A percentile compares a stretch with the other conserved stretches of the same genome.
Conservation (phyloP, 2,329 filamentous ascomycete genomes). For the Xylaria sp. region DNA sequence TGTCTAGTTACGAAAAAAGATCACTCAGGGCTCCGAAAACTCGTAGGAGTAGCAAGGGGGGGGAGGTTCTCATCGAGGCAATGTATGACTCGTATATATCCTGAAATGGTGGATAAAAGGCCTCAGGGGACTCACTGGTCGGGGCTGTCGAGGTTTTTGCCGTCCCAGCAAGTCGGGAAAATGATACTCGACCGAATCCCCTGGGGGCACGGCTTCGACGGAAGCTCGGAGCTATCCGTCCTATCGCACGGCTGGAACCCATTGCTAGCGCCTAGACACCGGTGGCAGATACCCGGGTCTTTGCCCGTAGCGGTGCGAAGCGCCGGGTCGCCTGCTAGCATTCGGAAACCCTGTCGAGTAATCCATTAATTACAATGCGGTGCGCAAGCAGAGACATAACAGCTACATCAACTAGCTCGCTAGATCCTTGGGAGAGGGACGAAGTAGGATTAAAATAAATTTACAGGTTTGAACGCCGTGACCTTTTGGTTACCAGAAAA, state of each 20-base stretch:
- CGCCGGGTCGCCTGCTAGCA: slow-evolving; percentile 48
- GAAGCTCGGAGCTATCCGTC: slow-evolving; percentile 33
- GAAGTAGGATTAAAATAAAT: background rate
- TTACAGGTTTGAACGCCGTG: slow-evolving; percentile 49
- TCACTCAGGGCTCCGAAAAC: background rate
- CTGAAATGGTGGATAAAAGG: background rate
- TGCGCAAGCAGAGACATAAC: background rate
- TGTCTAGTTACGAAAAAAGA: slow-evolving; percentile 1
- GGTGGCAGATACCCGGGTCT: slow-evolving; percentile 36
- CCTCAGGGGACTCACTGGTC: slow-evolving; percentile 16
- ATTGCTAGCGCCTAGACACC: slow-evolving; percentile 27
- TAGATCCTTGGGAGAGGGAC: background rate
- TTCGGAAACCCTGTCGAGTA: slow-evolving; percentile 46
- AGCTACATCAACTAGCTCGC: background rate
- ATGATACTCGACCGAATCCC: slow-evolving; percentile 32
- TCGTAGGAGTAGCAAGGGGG: background rate
- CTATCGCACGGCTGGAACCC: background rate
- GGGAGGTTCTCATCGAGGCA: background rate
- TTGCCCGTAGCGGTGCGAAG: slow-evolving; percentile 43
- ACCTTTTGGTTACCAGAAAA: slow-evolving; percentile 43
- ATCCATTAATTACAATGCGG: slow-evolving; percentile 1
- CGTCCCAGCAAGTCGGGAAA: slow-evolving; percentile 36
- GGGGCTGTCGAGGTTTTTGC: too few species aligned
- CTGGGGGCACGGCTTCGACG: slow-evolving; percentile 31
- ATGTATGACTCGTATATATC: background rate